phyloP scores from a whole-genome alignment of 2,329 filamentous ascomycete genomes.

The Xylaria sp. region DNA sequence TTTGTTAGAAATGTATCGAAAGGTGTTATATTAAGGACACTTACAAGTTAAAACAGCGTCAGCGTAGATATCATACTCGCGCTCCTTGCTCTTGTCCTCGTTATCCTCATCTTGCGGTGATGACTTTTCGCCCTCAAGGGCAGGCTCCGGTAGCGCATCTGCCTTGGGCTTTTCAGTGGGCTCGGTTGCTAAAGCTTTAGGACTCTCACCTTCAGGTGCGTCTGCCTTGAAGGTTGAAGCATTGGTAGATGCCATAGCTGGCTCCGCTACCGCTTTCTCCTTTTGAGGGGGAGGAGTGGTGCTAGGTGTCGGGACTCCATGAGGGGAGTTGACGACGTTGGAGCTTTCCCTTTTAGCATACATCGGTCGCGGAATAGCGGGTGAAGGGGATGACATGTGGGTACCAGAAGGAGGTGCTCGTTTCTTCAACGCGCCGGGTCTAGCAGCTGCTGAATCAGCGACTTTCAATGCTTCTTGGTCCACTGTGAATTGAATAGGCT shows the following conservation, averaged over 20 bases:
- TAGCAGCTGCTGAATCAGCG: conserved; percentile 80
- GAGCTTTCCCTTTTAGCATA: conserved; percentile 67
- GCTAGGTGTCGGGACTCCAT: conserved; percentile 76
- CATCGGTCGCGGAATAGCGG: conserved; percentile 74
- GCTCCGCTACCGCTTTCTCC: conserved; percentile 56
- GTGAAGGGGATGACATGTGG: conserved; percentile 67
- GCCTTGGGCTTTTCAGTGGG: conserved; percentile 70
- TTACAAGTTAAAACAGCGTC: conserved; percentile 89
- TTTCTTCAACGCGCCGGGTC: conserved; percentile 73
- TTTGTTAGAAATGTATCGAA: conserved; percentile 49
- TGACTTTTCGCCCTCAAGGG: conserved; percentile 62
- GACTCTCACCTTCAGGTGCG: conserved; percentile 79
- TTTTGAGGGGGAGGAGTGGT: conserved; percentile 73
- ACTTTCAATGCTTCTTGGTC: conserved; percentile 95
- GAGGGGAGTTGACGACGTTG: conserved; percentile 54
- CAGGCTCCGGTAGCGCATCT: conserved; percentile 72
- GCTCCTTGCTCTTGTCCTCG: conserved; percentile 75
- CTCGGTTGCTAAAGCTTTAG: conserved; percentile 80
- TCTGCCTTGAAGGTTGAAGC: conserved; percentile 80
- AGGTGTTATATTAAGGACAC: conserved; percentile 48
- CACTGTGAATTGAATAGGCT: conserved; percentile 98
- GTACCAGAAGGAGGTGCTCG: conserved; percentile 67
- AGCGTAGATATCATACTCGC: conserved; percentile 94
- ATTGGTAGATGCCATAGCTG: conserved; percentile 65
- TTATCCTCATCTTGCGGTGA: conserved; percentile 76